A percentile compares a stretch with the other conserved stretches of the same genome.
These are phyloP conservation scores for Plasmodium cynomolgi DNA, from an alignment of 169 alveolate species.

Conservation along the genomic window DNA sequence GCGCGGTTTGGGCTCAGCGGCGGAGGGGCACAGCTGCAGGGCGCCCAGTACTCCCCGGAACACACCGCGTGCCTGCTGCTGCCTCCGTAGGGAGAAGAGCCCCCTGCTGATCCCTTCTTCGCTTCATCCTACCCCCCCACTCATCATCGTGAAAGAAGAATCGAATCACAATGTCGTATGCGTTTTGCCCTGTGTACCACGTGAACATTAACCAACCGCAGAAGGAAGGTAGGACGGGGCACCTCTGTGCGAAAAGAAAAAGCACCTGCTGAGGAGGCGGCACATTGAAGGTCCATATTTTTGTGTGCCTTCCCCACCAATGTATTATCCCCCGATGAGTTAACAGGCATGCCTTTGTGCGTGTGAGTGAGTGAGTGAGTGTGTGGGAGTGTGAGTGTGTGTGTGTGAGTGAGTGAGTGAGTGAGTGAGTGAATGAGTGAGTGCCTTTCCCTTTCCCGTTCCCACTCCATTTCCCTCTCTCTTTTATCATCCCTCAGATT, in stretches of 20 bases:
- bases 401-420: too few relatives aligned
- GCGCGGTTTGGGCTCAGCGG: background rate
- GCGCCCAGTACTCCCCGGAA: background rate
- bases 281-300: background rate
- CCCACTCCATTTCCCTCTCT: too few relatives aligned
- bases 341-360: background rate
- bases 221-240: slow-evolving; percentile 44
- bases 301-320: background rate
- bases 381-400: too few relatives aligned
- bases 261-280: background rate
- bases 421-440: too few relatives aligned
- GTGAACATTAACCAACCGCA: slow-evolving; percentile 57
- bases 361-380: too few relatives aligned
- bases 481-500: too few relatives aligned
- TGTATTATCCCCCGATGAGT: background rate
- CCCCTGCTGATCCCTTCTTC: too few relatives aligned
- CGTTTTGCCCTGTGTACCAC: slow-evolving; percentile 21
- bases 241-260: background rate
- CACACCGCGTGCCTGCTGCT: background rate
- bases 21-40: background rate
- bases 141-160: background rate
- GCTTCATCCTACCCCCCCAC: background rate
- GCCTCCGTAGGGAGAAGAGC: too few relatives aligned
- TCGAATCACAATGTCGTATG: slow-evolving; percentile 64
- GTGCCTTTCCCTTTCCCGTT: too few relatives aligned